Evolutionary conservation across 345 rosid genomes (phyloP).

Genomic region (Linum usitatissimum): DNA sequence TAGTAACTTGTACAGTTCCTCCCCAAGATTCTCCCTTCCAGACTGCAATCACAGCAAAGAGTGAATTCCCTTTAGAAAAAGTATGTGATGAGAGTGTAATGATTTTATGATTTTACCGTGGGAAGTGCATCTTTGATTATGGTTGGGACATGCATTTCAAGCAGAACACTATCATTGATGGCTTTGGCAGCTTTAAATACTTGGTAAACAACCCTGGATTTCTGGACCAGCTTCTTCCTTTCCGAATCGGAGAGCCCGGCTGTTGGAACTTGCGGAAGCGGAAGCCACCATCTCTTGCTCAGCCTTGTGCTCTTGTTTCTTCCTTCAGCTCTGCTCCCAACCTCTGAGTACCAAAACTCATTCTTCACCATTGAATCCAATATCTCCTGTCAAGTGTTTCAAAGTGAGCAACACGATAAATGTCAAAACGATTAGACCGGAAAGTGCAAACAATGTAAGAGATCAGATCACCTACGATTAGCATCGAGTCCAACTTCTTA

Average conservation of each 20-base stretch:
- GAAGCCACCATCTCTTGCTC: slow-evolving; percentile 97
- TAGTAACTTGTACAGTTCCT: slow-evolving; percentile 58
- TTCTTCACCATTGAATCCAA: slow-evolving; percentile 77
- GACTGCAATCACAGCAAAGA: slow-evolving; percentile 35
- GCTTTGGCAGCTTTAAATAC: slow-evolving; percentile 89
- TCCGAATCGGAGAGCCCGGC: slow-evolving; percentile 62
- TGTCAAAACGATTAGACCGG: too few relatives aligned
- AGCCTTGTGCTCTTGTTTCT: slow-evolving; percentile 50
- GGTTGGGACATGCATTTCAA: slow-evolving; percentile 77
- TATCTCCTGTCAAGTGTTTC: slow-evolving; percentile 39
- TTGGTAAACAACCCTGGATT: slow-evolving; percentile 63
- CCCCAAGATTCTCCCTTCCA: slow-evolving; percentile 73
- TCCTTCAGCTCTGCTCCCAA: slow-evolving; percentile 73
- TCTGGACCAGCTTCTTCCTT: slow-evolving; percentile 49
- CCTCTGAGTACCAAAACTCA: slow-evolving; percentile 87
- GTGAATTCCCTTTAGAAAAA: neutral
- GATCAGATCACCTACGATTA: slow-evolving; percentile 49
- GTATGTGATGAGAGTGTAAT: neutral
- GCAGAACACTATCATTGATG: slow-evolving; percentile 68
- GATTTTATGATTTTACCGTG: slow-evolving; percentile 43
- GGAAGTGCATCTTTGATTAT: slow-evolving; percentile 66
- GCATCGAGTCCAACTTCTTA: slow-evolving; percentile 85
- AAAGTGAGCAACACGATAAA: too few relatives aligned
- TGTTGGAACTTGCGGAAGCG: slow-evolving; percentile 74
- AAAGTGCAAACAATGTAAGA: neutral